These are phyloP conservation scores for Inga oerstediana DNA, from an alignment of 306 rosid genomes.

Conservation along the genomic window DNA sequence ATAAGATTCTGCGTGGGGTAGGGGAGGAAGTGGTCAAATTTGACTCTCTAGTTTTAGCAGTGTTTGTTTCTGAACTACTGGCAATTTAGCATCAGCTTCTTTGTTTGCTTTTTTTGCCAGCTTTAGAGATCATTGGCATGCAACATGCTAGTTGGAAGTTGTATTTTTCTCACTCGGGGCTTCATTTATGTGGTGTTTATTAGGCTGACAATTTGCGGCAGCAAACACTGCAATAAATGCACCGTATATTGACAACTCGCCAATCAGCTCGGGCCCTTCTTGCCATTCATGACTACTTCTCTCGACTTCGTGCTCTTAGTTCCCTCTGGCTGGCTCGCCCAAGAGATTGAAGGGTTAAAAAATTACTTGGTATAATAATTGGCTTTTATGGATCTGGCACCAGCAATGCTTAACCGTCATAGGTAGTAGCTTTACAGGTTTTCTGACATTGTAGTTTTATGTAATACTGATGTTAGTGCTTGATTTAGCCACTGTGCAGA, in stretches of 20 bases:
- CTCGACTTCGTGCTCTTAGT: slow-evolving; percentile 92
- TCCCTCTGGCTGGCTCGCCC: slow-evolving; percentile 99
- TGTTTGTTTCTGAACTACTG: slow-evolving; percentile 8
- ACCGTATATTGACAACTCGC: slow-evolving; percentile 86
- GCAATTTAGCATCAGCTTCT: background rate
- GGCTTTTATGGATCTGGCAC: slow-evolving; percentile 29
- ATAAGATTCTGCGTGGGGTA: background rate
- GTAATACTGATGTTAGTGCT: slow-evolving; percentile 30
- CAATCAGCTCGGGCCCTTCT: slow-evolving; percentile 98
- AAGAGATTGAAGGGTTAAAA: slow-evolving; percentile 55
- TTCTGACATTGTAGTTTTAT: slow-evolving; percentile 31
- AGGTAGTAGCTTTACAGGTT: slow-evolving; percentile 26
- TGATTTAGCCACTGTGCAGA: slow-evolving; percentile 36
- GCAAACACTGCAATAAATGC: slow-evolving; percentile 96
- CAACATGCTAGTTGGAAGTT: background rate
- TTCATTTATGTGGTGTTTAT: slow-evolving; percentile 15
- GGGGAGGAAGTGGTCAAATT: background rate
- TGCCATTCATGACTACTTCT: slow-evolving; percentile 85
- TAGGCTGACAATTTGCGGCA: slow-evolving; percentile 97
- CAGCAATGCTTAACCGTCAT: slow-evolving; percentile 30
- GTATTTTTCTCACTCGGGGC: background rate
- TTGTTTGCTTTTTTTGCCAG: background rate
- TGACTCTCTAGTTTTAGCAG: background rate
- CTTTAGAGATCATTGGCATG: slow-evolving; percentile 3
- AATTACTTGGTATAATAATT: slow-evolving; percentile 13